Conservation (phyloP, 2,329 filamentous ascomycete species). For the Fusarium sp. region DNA sequence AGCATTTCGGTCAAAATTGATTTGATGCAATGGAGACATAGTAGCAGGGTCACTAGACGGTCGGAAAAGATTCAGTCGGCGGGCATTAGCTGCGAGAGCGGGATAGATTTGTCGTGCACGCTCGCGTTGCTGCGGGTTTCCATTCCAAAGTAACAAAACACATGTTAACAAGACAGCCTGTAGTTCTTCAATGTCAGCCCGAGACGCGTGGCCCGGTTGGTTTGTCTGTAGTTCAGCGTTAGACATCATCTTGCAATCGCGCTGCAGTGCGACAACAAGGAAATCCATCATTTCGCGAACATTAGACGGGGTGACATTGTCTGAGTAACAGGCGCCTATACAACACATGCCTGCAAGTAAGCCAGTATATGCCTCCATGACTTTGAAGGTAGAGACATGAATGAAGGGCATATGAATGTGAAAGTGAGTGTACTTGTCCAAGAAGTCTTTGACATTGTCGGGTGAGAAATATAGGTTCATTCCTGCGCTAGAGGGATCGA, state of each 20-base stretch:
- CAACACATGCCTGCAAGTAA: conserved; percentile 78
- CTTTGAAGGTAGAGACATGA: conserved; percentile 77
- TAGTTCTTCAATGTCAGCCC: conserved; percentile 71
- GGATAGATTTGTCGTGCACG: conserved; percentile 71
- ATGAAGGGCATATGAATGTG: conserved; percentile 80
- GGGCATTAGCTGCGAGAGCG: conserved; percentile 67
- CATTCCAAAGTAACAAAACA: conserved; percentile 76
- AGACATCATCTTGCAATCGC: conserved; percentile 63
- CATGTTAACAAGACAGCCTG: conserved; percentile 74
- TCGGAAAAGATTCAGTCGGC: conserved; percentile 67
- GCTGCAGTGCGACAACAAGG: conserved; percentile 69
- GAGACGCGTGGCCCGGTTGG: conserved; percentile 46
- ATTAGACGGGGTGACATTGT: conserved; percentile 68
- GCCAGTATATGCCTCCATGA: conserved; percentile 73
- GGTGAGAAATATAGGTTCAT: conserved; percentile 73
- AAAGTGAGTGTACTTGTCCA: conserved; percentile 78
- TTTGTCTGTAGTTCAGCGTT: conserved; percentile 37
- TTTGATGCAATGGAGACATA: conserved; percentile 72
- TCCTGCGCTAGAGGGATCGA: conserved; percentile 67
- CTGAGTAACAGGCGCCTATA: conserved; percentile 80
- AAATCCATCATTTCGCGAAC: conserved; percentile 77
- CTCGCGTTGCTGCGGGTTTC: conserved; percentile 73
- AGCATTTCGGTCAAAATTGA: conserved; percentile 59
- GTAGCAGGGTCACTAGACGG: conserved; percentile 62
- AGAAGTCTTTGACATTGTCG: conserved; percentile 77